Evolutionary conservation across 2,329 filamentous ascomycete species (phyloP), one percentile per base, ranked within the genome.

Genomic region (Zymoseptoria crescenta): DNA sequence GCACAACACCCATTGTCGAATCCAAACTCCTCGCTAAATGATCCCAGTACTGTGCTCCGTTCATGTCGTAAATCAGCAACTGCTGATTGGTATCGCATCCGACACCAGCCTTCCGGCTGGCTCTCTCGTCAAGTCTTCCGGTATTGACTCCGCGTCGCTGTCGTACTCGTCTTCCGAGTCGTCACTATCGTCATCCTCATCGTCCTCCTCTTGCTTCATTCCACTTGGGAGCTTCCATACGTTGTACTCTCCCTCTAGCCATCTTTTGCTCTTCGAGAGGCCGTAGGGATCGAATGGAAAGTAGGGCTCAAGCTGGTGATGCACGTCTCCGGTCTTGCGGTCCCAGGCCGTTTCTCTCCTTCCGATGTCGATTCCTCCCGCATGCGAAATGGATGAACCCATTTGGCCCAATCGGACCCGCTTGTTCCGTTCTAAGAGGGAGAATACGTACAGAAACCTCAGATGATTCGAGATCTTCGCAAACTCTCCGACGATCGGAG

Each of bases 231-330:
- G 82, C 63, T 84, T 83, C 89, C 91, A 96, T 55, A 86, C 80
- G 29, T 93, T 81, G 70, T 96, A 96, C 70, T 95, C 88, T 20
- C 83, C 81, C 62, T 91, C 87, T 10, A 99, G 77, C 95, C 94
- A 97, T 60, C 85, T 82, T 74, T 89, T 91, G 73, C 92, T 96
- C 65, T 85, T 80, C 0, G 92, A 92, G 54, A 99, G 79, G 69
- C 93, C 88, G 73, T 97, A 99, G 2, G 95, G 95, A 71, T 99
- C 94, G 69, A 99, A 99, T 0, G 94, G 94, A 70, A 97, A 99
- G 73, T 96, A 96, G 0, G 91, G 89, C 67, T 97, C 92, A 1
- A 99, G 81, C 73, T 96, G 87, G 69, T 93, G 87, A 69, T 85
- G 87, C 62, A 87, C 85, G 65, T 96, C 90, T 59, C 89, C 88